These are phyloP conservation scores for Amanita rubescens DNA, from an alignment of 768 basidiomycete genomes.

Conservation along the genomic window DNA sequence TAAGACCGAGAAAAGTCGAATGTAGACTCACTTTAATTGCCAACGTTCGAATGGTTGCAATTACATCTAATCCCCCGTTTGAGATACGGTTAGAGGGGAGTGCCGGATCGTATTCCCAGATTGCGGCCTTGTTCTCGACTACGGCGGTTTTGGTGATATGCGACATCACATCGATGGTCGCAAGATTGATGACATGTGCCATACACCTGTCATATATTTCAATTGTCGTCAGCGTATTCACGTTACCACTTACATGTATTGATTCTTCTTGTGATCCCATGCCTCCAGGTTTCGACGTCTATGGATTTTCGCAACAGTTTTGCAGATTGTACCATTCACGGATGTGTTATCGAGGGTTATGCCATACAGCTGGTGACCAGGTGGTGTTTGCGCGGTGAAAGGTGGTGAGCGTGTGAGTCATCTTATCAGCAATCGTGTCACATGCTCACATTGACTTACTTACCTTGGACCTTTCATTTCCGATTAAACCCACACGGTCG, in stretches of 20 bases:
- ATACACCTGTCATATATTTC: background rate
- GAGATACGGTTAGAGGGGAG: constrained; percentile 17
- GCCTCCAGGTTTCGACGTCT: background rate
- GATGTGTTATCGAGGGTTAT: constrained; percentile 18
- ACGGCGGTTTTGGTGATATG: constrained; percentile 22
- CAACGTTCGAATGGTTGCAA: constrained; percentile 21
- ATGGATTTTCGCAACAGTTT: constrained; percentile 12
- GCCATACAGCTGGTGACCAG: constrained; percentile 14
- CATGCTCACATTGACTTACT: constrained; percentile 1
- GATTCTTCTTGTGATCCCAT: constrained; percentile 9
- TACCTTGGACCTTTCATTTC: constrained; percentile 15
- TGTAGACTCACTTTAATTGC: constrained; percentile 22
- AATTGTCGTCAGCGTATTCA: background rate
- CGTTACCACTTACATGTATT: background rate
- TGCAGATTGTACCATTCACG: constrained; percentile 17
- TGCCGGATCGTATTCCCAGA: constrained; percentile 28
- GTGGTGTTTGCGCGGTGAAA: background rate
- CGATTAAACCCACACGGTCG: constrained; percentile 18
- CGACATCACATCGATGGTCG: constrained; percentile 19
- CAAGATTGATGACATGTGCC: constrained; percentile 14
- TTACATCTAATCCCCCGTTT: constrained; percentile 20
- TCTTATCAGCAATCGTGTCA: background rate
- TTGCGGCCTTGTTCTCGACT: constrained; percentile 19
- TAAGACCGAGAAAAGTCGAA: constrained; percentile 12
- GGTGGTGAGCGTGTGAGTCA: background rate